phyloP scores from a whole-genome alignment of 345 rosid species.

The Excoecaria cochinchinensis region DNA sequence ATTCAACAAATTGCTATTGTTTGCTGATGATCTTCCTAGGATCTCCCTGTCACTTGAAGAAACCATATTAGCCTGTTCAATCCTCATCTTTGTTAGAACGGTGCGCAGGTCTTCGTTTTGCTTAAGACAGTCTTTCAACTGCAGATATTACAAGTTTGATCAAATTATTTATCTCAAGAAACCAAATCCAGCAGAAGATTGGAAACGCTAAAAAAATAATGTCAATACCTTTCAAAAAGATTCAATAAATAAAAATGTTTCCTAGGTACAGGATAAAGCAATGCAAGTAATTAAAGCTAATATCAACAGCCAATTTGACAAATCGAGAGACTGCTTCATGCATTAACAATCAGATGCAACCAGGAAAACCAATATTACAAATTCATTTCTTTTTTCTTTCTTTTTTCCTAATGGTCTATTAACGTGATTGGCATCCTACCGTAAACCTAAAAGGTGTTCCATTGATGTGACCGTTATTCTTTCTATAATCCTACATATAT shows the following conservation, averaged over 20 bases:
- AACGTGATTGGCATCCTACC: neutral
- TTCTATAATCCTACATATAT: no score
- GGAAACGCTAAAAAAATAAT: neutral
- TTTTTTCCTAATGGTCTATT: neutral
- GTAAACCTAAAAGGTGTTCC: neutral
- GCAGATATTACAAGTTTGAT: slow-evolving; percentile 17
- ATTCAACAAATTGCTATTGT: slow-evolving; percentile 30
- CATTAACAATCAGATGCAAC: neutral
- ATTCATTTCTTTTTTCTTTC: neutral
- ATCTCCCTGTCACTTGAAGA: slow-evolving; percentile 24
- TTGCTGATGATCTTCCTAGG: slow-evolving; percentile 25
- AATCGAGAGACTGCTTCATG: neutral
- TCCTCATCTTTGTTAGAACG: slow-evolving; percentile 62
- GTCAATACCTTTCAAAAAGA: neutral
- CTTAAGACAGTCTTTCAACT: slow-evolving; percentile 86
- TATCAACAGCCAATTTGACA: neutral
- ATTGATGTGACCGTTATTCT: neutral
- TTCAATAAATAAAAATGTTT: neutral
- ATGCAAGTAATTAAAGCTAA: neutral
- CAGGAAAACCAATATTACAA: neutral
- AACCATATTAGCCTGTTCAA: slow-evolving; percentile 53
- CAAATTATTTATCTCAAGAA: neutral
- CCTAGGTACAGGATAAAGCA: neutral
- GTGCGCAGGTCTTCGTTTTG: slow-evolving; percentile 85
- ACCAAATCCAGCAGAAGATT: neutral